These are phyloP conservation scores for Colletotrichum sublineola DNA, from an alignment of 2,329 filamentous ascomycete species.

Conservation along the genomic window DNA sequence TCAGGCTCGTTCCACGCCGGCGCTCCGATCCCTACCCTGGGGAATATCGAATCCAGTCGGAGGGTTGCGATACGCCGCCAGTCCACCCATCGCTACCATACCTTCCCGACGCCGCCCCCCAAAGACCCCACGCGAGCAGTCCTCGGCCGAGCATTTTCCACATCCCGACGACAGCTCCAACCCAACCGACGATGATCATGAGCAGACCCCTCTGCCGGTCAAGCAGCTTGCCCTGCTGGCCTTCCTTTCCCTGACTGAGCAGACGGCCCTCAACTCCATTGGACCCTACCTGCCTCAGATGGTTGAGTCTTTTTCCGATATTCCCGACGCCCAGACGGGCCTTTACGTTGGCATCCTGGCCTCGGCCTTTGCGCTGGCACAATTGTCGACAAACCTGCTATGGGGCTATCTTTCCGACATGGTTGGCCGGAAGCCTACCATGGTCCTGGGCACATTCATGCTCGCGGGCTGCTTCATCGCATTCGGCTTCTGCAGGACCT, in stretches of 20 bases:
- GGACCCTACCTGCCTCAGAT: slow-evolving; percentile 95
- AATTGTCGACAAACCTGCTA: slow-evolving; percentile 91
- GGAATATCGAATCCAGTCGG: slow-evolving; percentile 44
- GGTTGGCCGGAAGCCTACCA: slow-evolving; percentile 85
- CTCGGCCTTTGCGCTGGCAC: slow-evolving; percentile 90
- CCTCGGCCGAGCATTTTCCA: slow-evolving; percentile 47
- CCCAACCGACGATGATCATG: slow-evolving; percentile 53
- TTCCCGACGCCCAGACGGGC: slow-evolving; percentile 78
- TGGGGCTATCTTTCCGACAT: slow-evolving; percentile 89
- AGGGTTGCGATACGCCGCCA: slow-evolving; percentile 52
- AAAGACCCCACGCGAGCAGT: slow-evolving; percentile 70
- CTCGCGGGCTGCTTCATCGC: slow-evolving; percentile 84
- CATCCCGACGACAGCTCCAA: slow-evolving; percentile 47
- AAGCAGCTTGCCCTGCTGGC: slow-evolving; percentile 88
- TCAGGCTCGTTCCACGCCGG: slow-evolving; percentile 67
- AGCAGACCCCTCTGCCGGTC: slow-evolving; percentile 82
- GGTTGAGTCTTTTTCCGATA: slow-evolving; percentile 86
- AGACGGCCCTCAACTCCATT: slow-evolving; percentile 97
- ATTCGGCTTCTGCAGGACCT: slow-evolving; percentile 87
- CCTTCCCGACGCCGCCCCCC: slow-evolving; percentile 83
- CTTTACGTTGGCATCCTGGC: slow-evolving; percentile 92
- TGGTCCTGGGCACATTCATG: slow-evolving; percentile 84
- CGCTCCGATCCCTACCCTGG: slow-evolving; percentile 59
- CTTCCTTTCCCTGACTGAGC: slow-evolving; percentile 90
- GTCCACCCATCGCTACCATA: slow-evolving; percentile 77